Base-by-base conservation (phyloP, 495 filamentous ascomycete species). In the Monascus purpureus region DNA sequence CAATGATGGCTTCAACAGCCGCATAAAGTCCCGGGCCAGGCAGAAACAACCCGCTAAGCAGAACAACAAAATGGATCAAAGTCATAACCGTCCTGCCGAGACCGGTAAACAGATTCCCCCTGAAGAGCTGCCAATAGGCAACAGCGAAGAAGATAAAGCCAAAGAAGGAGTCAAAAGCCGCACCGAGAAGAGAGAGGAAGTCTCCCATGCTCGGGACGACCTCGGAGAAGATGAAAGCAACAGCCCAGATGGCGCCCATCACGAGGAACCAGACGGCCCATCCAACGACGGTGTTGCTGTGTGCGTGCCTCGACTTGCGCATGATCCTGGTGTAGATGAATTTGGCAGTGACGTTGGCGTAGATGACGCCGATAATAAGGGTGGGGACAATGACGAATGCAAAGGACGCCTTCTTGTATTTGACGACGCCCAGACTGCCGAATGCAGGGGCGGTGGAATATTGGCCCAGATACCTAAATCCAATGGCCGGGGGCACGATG, bases 381-480 rank as follows among this genome's bases (percentile, higher is more conserved):
- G 60, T 68, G 2, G 61, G 59, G 3, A 64, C 59, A 33, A 66
- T 59, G 2, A 57, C 63, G 31, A 53, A 58, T 14, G 45, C 49
- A 29, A 55, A 57, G 19, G 59, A 70, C 1, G 62, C 59, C 26
- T 65, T 63, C 40, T 71, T 72, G 39, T 58, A 50, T 35, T 53
- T 56, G 12, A 43, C 56, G 11, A 49, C 41, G 2, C 59, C 59
- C 8, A 73, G 45, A 38, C 54, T 62, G 11, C 57, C 57, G 38
- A 75, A 71, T 1, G 70, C 62, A 0, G 70, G 70, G 0, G 60
- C 59, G 0, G 57, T 55, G 17, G 66, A 47, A 18, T 55, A 60
- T 31, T 63, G 52, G 6, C 70, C 70, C 2, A 73, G 40, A 33
- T 68, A 72, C 2, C 52, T 46, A 52, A 72, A 75, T 7, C 61